Conservation (phyloP, 2,329 filamentous ascomycete species). For the Claviceps humidiphila region DNA sequence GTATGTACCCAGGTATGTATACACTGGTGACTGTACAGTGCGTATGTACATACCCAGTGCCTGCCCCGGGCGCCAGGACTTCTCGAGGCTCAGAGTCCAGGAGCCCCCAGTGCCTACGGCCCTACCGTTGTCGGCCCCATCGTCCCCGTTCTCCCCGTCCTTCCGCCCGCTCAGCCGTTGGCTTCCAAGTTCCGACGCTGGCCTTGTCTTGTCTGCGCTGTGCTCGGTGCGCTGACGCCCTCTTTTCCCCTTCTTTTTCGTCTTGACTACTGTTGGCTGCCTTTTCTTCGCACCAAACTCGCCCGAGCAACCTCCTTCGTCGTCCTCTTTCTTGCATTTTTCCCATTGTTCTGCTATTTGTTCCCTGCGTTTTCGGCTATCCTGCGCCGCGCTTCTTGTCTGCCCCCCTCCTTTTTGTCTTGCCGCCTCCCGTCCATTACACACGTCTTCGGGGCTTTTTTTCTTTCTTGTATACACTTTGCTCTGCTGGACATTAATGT, state of each 20-base stretch:
- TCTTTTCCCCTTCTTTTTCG: neutral
- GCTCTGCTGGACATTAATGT: conserved; percentile 22
- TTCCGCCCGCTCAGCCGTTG: neutral
- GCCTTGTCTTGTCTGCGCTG: neutral
- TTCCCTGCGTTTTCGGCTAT: neutral
- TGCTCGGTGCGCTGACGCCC: neutral
- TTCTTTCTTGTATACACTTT: conserved; percentile 1
- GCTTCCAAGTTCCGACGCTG: neutral
- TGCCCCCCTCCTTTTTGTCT: neutral
- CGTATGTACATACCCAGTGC: too few relatives aligned
- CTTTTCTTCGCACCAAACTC: neutral
- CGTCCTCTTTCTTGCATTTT: neutral
- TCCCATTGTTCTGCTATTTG: neutral
- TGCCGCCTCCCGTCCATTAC: neutral
- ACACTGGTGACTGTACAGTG: too few relatives aligned
- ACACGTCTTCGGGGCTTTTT: neutral
- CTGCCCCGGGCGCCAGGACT: too few relatives aligned
- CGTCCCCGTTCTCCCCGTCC: conserved; percentile 1
- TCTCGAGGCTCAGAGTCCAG: too few relatives aligned
- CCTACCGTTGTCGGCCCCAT: neutral
- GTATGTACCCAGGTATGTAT: too few relatives aligned
- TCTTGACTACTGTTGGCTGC: neutral
- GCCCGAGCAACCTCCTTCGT: neutral
- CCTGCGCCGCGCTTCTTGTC: neutral
- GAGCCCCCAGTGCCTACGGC: too few relatives aligned